Percentiles rank a stretch among this genome's conserved stretches.
Evolutionary conservation across 1,284 basidiomycete genomes (phyloP).

Genomic region (Neonothopanus nambi): DNA sequence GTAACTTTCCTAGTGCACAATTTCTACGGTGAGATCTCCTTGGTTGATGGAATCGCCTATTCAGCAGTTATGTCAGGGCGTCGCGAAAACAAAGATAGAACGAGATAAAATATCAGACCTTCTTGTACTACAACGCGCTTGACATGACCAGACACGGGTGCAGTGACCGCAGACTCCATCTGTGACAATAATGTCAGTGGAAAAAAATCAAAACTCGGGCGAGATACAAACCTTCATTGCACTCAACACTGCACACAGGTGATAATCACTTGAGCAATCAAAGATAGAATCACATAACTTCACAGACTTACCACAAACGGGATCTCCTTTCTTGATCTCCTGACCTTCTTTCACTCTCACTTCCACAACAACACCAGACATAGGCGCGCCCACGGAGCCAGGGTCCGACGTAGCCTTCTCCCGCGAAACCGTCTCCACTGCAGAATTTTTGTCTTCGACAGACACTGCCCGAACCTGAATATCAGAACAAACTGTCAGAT

Average conservation of each 20-base stretch:
- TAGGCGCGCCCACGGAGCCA: conserved; percentile 93
- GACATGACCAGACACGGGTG: conserved; percentile 93
- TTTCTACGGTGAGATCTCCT: conserved; percentile 85
- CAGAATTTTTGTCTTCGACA: conserved; percentile 94
- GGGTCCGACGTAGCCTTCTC: conserved; percentile 94
- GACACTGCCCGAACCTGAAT: conserved; percentile 84
- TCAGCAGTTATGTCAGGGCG: conserved; percentile 12
- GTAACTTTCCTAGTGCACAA: conserved; percentile 59
- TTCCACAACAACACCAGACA: conserved; percentile 98
- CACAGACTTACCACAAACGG: conserved; percentile 69
- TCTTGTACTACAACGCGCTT: conserved; percentile 89
- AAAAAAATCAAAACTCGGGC: conserved; percentile 9
- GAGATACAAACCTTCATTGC: conserved; percentile 78
- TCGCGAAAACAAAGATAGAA: no score
- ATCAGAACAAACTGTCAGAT: conserved; percentile 15
- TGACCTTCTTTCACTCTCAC: conserved; percentile 97
- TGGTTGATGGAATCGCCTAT: conserved; percentile 86
- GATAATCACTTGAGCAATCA: conserved; percentile 1
- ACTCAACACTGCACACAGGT: conserved; percentile 62
- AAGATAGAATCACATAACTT: background rate
- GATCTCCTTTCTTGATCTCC: conserved; percentile 97
- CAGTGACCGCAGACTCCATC: conserved; percentile 97
- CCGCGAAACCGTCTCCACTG: conserved; percentile 90
- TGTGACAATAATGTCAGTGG: conserved; percentile 33
- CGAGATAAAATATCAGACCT: conserved; percentile 45